A percentile compares a stretch with the other conserved stretches of the same genome.
phyloP scores from a whole-genome alignment of 2,329 filamentous ascomycete genomes.

The Alternaria sp. region DNA sequence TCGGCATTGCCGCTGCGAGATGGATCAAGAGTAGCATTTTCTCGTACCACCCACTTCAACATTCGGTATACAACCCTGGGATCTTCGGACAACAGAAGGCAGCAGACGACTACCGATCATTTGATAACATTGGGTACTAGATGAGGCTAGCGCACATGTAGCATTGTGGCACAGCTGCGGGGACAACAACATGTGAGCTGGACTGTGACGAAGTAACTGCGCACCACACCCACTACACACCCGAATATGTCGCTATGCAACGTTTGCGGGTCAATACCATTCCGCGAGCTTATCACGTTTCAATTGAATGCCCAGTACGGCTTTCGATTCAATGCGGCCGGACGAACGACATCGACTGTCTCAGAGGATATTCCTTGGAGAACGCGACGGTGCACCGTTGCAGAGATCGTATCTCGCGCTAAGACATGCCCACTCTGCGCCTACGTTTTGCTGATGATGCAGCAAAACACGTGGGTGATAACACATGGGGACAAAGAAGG shows the following conservation, averaged over 20 bases:
- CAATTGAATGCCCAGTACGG: too few species aligned
- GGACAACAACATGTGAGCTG: background rate
- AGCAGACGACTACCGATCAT: background rate
- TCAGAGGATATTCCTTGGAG: background rate
- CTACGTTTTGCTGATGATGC: too few species aligned
- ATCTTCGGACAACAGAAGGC: background rate
- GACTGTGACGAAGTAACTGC: background rate
- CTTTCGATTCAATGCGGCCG: background rate
- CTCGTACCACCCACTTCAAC: background rate
- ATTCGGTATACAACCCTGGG: background rate
- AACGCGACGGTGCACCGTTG: background rate
- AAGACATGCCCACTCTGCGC: background rate
- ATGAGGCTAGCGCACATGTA: background rate
- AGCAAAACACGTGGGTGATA: too few species aligned
- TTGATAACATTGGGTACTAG: accelerated
- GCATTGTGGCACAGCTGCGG: background rate
- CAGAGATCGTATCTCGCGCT: background rate
- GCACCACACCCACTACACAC: too few species aligned
- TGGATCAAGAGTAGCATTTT: background rate
- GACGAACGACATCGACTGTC: too few species aligned
- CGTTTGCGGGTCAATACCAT: background rate
- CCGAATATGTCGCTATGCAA: background rate
- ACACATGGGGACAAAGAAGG: too few species aligned
- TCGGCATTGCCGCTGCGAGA: background rate
- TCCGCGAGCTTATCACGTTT: background rate